Evolutionary conservation across 2,329 filamentous ascomycete genomes (phyloP), one percentile per base, ranked within the genome.

Genomic region (Exophiala xenobiotica): DNA sequence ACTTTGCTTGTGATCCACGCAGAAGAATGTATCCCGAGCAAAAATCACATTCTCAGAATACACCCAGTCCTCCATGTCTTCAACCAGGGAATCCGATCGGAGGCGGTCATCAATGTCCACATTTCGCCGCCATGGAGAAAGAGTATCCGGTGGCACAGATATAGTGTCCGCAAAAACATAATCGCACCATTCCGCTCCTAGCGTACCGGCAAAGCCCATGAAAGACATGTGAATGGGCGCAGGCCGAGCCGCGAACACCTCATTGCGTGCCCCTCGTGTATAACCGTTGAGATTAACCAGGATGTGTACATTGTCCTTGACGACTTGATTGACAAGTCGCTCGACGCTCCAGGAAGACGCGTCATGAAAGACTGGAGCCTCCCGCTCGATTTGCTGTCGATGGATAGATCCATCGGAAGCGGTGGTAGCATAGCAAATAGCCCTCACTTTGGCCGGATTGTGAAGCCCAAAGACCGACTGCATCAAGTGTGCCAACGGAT

Each of bases 191-290:
- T 99, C 93, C 2, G 93, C 93, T 4, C 93, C 93, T 1, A 99
- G 75, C 0, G 92, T 96, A 7, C 93, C 93, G 0, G 93, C 93
- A 67, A 99, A 99, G 0, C 93, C 93, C 93, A 99, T 99, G 65
- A 99, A 99, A 0, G 93, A 96, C 93, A 99, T 99, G 61, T 99
- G 93, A 37, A 99, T 90, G 0, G 93, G 93, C 2, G 91, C 90
- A 12, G 93, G 90, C 20, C 95, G 83, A 18, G 93, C 93, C 18
- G 93, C 93, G 68, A 99, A 99, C 3, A 99, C 86, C 66, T 99
- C 93, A 62, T 99, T 99, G 19, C 91, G 83, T n/a, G 93, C 93
- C 23, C 93, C 93, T 47, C 93, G 81, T 0, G 93, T 99, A 68
- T 99, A 99, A 8, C 93, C 93, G 63, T 99, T 99, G n/a, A 99